Base-by-base conservation (phyloP, 2,329 filamentous ascomycete species). In the Akanthomyces uredinophilus region DNA sequence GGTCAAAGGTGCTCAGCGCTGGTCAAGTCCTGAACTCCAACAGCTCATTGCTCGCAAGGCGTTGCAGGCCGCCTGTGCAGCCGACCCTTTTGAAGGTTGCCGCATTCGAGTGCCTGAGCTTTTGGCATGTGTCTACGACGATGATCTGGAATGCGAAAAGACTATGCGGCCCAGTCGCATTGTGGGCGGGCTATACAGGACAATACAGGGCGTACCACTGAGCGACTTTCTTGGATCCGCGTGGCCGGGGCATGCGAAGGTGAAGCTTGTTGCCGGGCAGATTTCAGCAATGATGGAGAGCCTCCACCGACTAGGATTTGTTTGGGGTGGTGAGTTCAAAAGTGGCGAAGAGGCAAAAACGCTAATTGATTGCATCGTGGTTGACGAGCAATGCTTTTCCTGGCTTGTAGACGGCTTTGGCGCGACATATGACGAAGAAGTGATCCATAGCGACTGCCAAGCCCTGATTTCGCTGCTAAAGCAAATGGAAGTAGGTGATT, bases 371-470 rank as follows among this genome's bases (percentile, higher is more conserved):
- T 57, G 54, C 22, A n/a, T 57, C 11, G 6, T 46, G 41, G 27
- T 57, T 27, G 54, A 57, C 29, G 11, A 18, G 3, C 18, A 18
- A 5, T 41, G 54, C 7, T 14, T 46, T 47, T 4, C 41, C 10
- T 47, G 54, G 54, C 54, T 57, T 18, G 16, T 57, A 0, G 54
- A 57, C 54, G 54, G 54, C 2, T 57, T 57, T 16, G 39, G 41
- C 24, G 41, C 27, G 11, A 8, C 27, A 39, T 47, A 57, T 24
- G 24, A 47, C n/a, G 24, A 57, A 32, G 54, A 57, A 18, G 41
- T 41, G 27, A 24, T 57, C 14, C 41, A 35, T 18, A 47, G 54
- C 27, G 54, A 57, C 39, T 18, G 44, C 13, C 32, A 24, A 13
- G 41, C 54, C 22, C 35, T 54, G 2, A 14, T 27, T 13, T 41